Evolutionary conservation across 2,329 filamentous ascomycete genomes (phyloP), one percentile per base, ranked within the genome.

Genomic region (Penicillium sclerotiorum): DNA sequence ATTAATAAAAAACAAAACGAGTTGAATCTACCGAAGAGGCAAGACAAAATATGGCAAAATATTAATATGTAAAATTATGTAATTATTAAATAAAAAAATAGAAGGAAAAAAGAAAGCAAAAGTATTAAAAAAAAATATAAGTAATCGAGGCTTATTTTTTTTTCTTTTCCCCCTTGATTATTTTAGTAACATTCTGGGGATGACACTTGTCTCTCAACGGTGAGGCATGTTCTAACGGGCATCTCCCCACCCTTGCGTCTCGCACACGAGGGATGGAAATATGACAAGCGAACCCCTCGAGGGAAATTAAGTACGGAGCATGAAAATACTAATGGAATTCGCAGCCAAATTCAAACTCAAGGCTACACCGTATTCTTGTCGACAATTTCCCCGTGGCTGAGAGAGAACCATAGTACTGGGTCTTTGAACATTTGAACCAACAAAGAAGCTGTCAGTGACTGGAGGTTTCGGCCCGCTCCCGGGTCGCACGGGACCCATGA

Each of bases 391-490:
- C 12, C n/a, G 12, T 30, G 13, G 22, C n/a, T 13, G 7, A 23
- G 49, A 47, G 49, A 47, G 44, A 49, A 40, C 55, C 49, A 47
- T 15, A 8, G 12, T 7, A 8, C 18, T 47, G 52, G 55, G 40
- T 45, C 15, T 42, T 21, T 48, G 33, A 39, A 22, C 22, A 9
- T 39, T 15, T 21, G 25, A 21, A 45, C 23, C 17, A 44, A 42
- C 46, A 40, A 36, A 20, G 17, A 46, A 52, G 47, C 45, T 55
- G 56, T 55, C 53, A 30, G 32, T n/a, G n/a, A n/a, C n/a, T n/a
- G 55, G 56, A 59, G 44, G 56, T 58, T 55, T 62, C 59, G 59
- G 59, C 43, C 59, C 58, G 59, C 53, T 61, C 59, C 58, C 59
- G 58, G 46, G 51, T 25, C 35, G 45, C 17, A 23, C 23, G 27